Base-by-base conservation (phyloP, 257 asterid genomes). In the Solanum peruvianum region DNA sequence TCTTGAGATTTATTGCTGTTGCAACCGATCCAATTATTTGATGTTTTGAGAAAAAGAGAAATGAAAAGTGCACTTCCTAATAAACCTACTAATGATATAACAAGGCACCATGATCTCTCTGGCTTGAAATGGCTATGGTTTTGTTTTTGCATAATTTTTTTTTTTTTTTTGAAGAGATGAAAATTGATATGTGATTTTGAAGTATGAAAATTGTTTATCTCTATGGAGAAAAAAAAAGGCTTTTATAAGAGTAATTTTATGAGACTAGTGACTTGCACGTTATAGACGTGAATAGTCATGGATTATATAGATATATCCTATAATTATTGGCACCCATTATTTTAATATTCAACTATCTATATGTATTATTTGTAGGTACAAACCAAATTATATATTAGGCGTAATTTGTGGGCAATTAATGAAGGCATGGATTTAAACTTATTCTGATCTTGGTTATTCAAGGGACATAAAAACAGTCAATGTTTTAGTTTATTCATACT, bases 41-140 rank as follows among this genome's bases (percentile, higher is more conserved):
- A 58, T 3, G 76, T 69, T 14, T 72, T 75, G 5, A 90, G 27
- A 14, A 88, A 39, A 3, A 89, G 9, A 0, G 88, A 85, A 29
- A 89, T 44, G 78, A 93, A 35, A 20, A 93, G 37, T 13, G 87
- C 94, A 87, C 92, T 91, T 47, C 88, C 92, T 47, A 92, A 82
- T 86, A 94, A 84, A 6, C 95, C 95, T 11, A 88, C 58, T 85
- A 91, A 87, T 9, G 90, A 88, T 1, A 90, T 72, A 11, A 87
- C 69, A 2, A 94, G 86, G 1, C 86, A 6, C 91, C 91, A 92
- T 42, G 91, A 89, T 21, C 86, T 92, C 9, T 87, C 93, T n/a
- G 91, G 91, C 82, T 73, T 88, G 35, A 87, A 67, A 20, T 49
- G 87, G 18, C 87, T 92, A 66, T 21, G 85, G 10, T 31, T 83